A percentile compares a stretch with the other conserved stretches of the same genome.
Conservation (phyloP, 257 asterid species). For the Cinchona pubescens region DNA sequence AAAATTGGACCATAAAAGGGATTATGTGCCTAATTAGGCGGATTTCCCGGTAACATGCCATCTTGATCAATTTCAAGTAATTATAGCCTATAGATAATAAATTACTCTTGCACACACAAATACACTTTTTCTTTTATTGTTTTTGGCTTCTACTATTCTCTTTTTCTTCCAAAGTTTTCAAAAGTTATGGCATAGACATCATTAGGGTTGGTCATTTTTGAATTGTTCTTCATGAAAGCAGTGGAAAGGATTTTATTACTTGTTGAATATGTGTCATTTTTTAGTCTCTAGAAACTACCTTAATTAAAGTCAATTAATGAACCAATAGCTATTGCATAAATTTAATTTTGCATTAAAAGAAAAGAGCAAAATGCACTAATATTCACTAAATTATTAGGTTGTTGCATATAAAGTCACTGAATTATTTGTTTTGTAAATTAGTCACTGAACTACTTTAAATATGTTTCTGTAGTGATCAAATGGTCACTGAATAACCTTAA, state of each 20-base stretch:
- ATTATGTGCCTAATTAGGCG: neutral
- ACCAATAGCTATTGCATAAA: neutral
- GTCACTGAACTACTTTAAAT: no score
- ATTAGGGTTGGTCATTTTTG: slow-evolving; percentile 20
- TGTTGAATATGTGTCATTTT: slow-evolving; percentile 18
- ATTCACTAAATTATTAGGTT: no score
- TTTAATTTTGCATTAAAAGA: neutral
- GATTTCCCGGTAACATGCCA: slow-evolving; percentile 22
- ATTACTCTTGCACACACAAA: slow-evolving; percentile 10
- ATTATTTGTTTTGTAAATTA: no score
- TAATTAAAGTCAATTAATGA: slow-evolving; percentile 14
- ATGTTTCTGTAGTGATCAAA: no score
- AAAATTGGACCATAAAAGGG: no score
- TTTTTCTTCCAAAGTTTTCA: slow-evolving; percentile 16
- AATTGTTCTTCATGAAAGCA: slow-evolving; percentile 7
- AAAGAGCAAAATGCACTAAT: no score
- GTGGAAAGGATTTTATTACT: slow-evolving; percentile 10
- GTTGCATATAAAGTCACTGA: no score
- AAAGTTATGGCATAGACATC: slow-evolving; percentile 20
- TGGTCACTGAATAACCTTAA: no score
- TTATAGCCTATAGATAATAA: slow-evolving; percentile 10
- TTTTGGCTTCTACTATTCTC: neutral
- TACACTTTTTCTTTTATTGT: neutral
- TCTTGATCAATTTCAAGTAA: slow-evolving; percentile 5
- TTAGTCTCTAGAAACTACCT: neutral